Evolutionary conservation across 2,329 filamentous ascomycete genomes (phyloP).

Genomic region (Neonectria sp.): DNA sequence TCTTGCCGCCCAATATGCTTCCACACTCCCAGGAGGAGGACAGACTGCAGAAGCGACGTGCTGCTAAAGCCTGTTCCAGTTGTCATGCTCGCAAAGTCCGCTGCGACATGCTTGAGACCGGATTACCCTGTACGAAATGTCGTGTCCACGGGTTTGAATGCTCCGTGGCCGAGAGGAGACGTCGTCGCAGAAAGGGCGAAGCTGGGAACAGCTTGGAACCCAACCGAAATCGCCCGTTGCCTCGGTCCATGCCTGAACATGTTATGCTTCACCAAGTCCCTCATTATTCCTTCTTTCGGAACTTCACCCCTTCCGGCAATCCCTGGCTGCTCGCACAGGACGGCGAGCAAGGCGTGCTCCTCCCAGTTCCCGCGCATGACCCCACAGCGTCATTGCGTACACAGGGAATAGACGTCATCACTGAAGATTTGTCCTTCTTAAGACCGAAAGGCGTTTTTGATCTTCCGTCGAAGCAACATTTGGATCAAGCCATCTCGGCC

Average conservation of each 20-base stretch:
- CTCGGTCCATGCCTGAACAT: not conserved
- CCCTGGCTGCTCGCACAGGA: not conserved
- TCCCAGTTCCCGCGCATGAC: not conserved
- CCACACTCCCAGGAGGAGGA: too few relatives aligned
- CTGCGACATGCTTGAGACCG: too few relatives aligned
- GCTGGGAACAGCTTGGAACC: not conserved
- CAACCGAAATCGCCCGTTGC: not conserved
- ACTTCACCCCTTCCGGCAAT: not conserved
- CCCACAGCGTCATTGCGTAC: not conserved
- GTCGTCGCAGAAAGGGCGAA: not conserved
- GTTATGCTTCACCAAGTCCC: not conserved
- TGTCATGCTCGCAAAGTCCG: too few relatives aligned
- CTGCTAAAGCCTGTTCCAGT: too few relatives aligned
- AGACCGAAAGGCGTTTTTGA: not conserved
- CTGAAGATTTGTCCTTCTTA: not conserved
- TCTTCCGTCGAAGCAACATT: not conserved
- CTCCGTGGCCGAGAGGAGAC: not conserved
- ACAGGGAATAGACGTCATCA: not conserved
- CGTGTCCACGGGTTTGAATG: constrained; percentile 1
- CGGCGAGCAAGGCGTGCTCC: not conserved
- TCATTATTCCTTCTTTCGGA: not conserved
- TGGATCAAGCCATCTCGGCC: too few relatives aligned
- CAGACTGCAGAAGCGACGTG: too few relatives aligned
- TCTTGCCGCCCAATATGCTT: too few relatives aligned
- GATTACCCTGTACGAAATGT: constrained; percentile 2